phyloP scores from a whole-genome alignment of 768 basidiomycete species.

The Lyophyllum shimeji region DNA sequence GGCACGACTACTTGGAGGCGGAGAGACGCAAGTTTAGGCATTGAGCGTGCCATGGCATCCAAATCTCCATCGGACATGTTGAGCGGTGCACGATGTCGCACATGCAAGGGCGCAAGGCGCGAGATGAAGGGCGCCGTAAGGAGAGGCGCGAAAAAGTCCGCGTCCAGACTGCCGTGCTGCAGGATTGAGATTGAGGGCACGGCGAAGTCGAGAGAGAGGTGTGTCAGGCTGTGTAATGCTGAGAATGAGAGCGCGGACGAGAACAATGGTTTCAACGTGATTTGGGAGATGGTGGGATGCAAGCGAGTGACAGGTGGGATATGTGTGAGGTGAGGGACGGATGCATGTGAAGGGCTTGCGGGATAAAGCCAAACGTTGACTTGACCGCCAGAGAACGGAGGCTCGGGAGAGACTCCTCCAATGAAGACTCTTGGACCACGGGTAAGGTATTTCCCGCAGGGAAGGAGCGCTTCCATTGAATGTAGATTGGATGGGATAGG shows the following conservation, averaged over 20 bases:
- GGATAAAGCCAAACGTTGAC: background rate
- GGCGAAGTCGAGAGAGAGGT: conserved; percentile 2
- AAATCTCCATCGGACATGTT: conserved; percentile 2
- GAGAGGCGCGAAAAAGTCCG: conserved; percentile 1
- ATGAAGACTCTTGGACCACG: background rate
- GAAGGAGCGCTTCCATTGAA: background rate
- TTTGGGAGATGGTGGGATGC: background rate
- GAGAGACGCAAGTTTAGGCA: background rate
- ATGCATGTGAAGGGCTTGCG: background rate
- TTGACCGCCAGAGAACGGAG: conserved; percentile 1
- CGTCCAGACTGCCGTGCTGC: background rate
- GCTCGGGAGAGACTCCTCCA: background rate
- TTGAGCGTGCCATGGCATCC: background rate
- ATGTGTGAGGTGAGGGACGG: background rate
- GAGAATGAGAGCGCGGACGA: background rate
- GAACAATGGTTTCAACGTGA: background rate
- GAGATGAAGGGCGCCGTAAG: background rate
- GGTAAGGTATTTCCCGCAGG: background rate
- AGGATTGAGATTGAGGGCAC: background rate
- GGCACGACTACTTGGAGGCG: background rate
- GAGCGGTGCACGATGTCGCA: background rate
- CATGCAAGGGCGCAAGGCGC: background rate
- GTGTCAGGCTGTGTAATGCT: background rate
- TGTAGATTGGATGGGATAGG: background rate
- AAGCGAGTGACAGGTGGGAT: background rate